phyloP scores from a whole-genome alignment of 345 rosid genomes.

The Gossypium rotundifolium region DNA sequence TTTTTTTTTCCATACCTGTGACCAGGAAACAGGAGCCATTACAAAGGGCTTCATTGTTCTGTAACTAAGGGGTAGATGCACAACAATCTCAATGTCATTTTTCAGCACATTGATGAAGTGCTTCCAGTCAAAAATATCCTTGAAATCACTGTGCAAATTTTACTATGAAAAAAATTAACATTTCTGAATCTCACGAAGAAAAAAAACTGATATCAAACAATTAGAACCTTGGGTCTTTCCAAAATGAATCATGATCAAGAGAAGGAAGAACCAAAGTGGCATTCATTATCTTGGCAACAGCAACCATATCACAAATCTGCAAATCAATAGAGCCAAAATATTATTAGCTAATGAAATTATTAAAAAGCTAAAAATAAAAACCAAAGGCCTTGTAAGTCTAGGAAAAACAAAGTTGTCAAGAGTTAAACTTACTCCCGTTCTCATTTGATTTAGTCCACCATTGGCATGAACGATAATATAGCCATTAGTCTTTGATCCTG shows the following conservation, averaged over 20 bases:
- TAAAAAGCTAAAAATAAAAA: background rate
- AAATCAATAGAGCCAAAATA: constrained; percentile 10
- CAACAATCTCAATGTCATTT: background rate
- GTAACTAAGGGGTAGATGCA: background rate
- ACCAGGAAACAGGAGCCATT: background rate
- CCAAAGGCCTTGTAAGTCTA: background rate
- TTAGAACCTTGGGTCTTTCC: constrained; percentile 94
- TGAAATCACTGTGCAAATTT: background rate
- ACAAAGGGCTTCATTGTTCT: background rate
- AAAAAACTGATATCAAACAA: background rate
- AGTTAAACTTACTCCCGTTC: constrained; percentile 73
- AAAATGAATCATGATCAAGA: constrained; percentile 92
- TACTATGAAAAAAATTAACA: background rate
- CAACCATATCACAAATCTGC: constrained; percentile 99
- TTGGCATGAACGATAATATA: constrained; percentile 90
- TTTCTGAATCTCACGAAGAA: background rate
- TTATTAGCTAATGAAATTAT: background rate
- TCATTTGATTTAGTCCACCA: constrained; percentile 99
- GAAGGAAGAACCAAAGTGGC: constrained; percentile 96
- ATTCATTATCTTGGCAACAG: constrained; percentile 90
- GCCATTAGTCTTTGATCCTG: constrained; percentile 49
- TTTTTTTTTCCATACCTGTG: background rate
- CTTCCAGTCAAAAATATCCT: background rate
- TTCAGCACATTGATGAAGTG: background rate
- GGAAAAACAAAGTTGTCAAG: background rate